Conservation (phyloP, 2,329 filamentous ascomycete species). For the Paecilomyces formosus region DNA sequence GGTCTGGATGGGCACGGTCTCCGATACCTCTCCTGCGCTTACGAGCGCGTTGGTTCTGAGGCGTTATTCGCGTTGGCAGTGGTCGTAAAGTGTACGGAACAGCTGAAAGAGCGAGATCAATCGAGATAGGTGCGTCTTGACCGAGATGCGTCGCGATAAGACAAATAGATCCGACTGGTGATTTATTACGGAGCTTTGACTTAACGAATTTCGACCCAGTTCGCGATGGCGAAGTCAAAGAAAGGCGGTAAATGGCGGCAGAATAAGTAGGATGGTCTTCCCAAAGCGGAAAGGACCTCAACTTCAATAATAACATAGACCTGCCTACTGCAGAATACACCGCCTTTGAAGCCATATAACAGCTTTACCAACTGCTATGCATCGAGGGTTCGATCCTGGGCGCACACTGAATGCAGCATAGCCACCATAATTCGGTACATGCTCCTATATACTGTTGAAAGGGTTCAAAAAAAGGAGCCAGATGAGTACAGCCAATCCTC, state of each 20-base stretch:
- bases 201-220: neutral
- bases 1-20: neutral
- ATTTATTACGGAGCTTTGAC: neutral
- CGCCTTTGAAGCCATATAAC: too few species aligned
- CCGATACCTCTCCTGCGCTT: neutral
- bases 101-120: neutral
- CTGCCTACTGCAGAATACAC: too few species aligned
- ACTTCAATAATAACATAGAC: neutral
- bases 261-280: conserved; percentile 3
- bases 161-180: neutral
- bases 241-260: conserved; percentile 4
- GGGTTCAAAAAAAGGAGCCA: too few species aligned
- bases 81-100: neutral
- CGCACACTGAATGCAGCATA: too few species aligned
- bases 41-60: neutral
- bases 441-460: too few species aligned
- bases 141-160: neutral
- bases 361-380: too few species aligned
- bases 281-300: neutral
- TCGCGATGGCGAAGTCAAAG: neutral
- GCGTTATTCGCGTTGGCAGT: neutral
- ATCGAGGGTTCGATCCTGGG: too few species aligned
- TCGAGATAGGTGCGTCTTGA: neutral
- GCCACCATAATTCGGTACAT: too few species aligned
- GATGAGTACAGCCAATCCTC: too few species aligned